Evolutionary conservation across 345 rosid genomes (phyloP), one percentile per base, ranked within the genome.

Genomic region (Syzygium oleosum): DNA sequence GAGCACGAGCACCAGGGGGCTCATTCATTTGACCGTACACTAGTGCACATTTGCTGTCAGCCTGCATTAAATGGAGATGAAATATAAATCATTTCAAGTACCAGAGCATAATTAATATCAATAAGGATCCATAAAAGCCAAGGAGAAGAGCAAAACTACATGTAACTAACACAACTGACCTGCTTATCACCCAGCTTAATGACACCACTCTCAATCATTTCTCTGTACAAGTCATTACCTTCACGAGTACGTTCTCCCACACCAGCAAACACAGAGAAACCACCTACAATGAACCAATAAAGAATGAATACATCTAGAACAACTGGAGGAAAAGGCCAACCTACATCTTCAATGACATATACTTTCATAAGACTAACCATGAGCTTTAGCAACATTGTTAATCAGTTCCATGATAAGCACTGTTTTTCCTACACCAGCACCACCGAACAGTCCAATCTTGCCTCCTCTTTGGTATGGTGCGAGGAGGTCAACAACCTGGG

Each of bases 381-480:
- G 98, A 89, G 99, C 99, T 90, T 98, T 98, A 2, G 99, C 99
- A 87, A 98, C 98, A 87, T 98, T 96, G 95, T 98, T 98, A 89
- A 98, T 96, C 84, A 98, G 98, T 59, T 98, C 99, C 99, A 98
- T 98, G 87, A 96, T 98, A 77, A 96, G 98, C 92, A 98, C 99
- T 5, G 99, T 98, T 91, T 98, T 98, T 3, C 99, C 99, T 1
- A 98, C 99, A 92, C 99, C 99, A 87, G 99, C 99, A 91, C 99
- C 99, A 41, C 99, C 99, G 68, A 96, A 98, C 46, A 98, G 96
- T 52, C 99, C 99, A 93, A 98, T 98, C 95, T 98, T 98, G 88
- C 99, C 99, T 89, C 99, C 99, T 88, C 97, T 94, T 93, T 96
- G 99, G 94, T 98, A 98, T 51, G 99, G 99, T 38, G 99, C 99